Evolutionary conservation across 139 green algal species (phyloP).

Genomic region (Chlamydomonas applanata): DNA sequence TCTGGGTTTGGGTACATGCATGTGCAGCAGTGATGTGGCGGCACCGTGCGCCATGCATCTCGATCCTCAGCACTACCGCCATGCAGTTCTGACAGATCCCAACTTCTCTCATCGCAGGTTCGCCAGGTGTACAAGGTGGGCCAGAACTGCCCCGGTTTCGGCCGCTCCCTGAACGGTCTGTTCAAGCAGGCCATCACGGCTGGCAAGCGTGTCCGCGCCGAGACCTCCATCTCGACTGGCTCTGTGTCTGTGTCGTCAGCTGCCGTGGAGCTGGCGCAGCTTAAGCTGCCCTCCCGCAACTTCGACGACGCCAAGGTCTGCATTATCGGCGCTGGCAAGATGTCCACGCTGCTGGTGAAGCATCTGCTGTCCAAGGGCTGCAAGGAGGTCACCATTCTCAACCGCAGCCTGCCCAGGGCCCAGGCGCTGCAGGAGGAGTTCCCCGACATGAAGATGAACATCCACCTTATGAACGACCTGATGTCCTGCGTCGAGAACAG

Average conservation of each 20-base stretch:
- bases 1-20: too few species aligned
- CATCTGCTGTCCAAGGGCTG: constrained; percentile 96
- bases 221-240: constrained; percentile 93
- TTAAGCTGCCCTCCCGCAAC: constrained; percentile 93
- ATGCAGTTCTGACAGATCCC: too few species aligned
- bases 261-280: constrained; percentile 94
- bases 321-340: constrained; percentile 98
- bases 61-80: constrained; percentile 3
- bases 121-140: constrained; percentile 91
- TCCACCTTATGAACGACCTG: constrained; percentile 92
- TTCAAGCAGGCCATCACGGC: constrained; percentile 99
- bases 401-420: constrained; percentile 84
- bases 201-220: constrained; percentile 93
- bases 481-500: constrained; percentile 73
- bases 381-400: constrained; percentile 87
- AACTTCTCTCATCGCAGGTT: background rate
- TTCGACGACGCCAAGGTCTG: constrained; percentile 78
- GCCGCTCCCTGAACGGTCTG: constrained; percentile 94
- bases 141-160: constrained; percentile 88
- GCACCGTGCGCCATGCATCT: background rate
- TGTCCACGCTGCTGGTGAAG: constrained; percentile 97
- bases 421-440: constrained; percentile 93
- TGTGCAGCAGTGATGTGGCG: background rate
- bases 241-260: constrained; percentile 93
- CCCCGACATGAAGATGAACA: constrained; percentile 91